These are phyloP conservation scores for Chlorencoelia australis DNA, from an alignment of 2,329 filamentous ascomycete species.

Conservation along the genomic window DNA sequence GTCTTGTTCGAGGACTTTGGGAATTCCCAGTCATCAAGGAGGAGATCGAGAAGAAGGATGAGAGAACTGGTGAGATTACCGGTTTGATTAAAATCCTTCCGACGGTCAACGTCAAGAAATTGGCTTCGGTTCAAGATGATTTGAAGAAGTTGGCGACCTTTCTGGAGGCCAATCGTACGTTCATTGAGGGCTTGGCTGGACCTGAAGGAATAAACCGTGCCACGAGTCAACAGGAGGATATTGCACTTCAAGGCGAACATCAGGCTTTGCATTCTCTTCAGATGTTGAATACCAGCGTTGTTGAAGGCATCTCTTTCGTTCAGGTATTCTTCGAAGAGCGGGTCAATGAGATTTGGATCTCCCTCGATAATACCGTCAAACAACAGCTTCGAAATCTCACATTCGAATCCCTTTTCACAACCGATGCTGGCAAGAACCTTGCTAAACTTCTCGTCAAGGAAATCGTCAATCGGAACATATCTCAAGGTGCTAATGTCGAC, in stretches of 20 bases:
- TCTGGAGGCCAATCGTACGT: constrained; percentile 74
- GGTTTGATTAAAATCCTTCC: constrained; percentile 56
- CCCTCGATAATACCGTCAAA: constrained; percentile 61
- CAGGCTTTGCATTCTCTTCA: constrained; percentile 81
- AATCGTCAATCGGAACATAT: constrained; percentile 96
- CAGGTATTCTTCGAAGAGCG: constrained; percentile 90
- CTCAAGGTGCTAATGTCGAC: constrained; percentile 93
- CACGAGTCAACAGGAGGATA: constrained; percentile 77
- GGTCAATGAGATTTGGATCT: constrained; percentile 74
- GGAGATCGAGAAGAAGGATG: constrained; percentile 31
- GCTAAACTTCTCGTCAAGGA: constrained; percentile 94
- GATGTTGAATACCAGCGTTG: constrained; percentile 78
- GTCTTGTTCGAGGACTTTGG: constrained; percentile 86
- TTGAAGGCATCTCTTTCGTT: constrained; percentile 94
- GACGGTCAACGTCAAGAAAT: constrained; percentile 55
- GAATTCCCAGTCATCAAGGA: constrained; percentile 61
- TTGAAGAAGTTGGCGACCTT: constrained; percentile 73
- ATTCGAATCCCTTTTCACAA: constrained; percentile 80
- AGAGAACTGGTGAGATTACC: constrained; percentile 39
- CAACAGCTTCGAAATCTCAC: constrained; percentile 67
- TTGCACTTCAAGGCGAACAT: constrained; percentile 88
- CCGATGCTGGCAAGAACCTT: constrained; percentile 69
- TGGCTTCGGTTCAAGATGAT: constrained; percentile 69
- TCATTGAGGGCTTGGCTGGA: constrained; percentile 90
- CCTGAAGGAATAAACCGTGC: constrained; percentile 74